Evolutionary conservation across 2,329 filamentous ascomycete genomes (phyloP).

Genomic region (Neonectria sp.): DNA sequence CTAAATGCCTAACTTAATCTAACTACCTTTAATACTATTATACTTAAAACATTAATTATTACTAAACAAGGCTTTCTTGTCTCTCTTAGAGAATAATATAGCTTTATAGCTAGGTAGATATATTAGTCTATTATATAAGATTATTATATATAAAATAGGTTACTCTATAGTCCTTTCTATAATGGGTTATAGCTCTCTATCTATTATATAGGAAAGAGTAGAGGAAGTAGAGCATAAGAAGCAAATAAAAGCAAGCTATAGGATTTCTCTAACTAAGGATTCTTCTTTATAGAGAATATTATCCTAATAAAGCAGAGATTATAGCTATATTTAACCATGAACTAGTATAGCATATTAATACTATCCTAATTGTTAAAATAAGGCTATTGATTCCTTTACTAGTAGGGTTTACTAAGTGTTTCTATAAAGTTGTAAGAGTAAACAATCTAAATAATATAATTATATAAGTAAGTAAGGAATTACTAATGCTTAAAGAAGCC

Average conservation of each 20-base stretch:
- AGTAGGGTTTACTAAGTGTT: neutral
- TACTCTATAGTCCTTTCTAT: neutral
- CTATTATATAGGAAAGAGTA: neutral
- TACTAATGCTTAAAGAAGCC: neutral
- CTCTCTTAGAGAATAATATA: neutral
- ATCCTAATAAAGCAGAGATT: constrained; percentile 2
- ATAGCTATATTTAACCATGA: constrained; percentile 4
- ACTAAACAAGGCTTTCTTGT: neutral
- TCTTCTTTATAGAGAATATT: constrained; percentile 19
- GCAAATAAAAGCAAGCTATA: neutral
- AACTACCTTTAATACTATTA: neutral
- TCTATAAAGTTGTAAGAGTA: constrained; percentile 1
- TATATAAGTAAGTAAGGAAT: constrained; percentile 1
- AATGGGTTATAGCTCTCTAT: neutral
- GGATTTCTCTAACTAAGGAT: constrained; percentile 5
- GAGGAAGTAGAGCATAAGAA: neutral
- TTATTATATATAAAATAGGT: neutral
- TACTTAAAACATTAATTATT: constrained; percentile 4
- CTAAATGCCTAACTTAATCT: neutral
- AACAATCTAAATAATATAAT: no score
- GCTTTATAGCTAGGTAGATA: neutral
- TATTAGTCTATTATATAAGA: neutral
- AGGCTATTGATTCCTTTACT: constrained; percentile 1
- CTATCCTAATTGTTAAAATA: constrained; percentile 13
- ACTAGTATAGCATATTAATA: constrained; percentile 7